Evolutionary conservation across 495 filamentous ascomycete genomes (phyloP), one percentile per base, ranked within the genome.

Genomic region (Sporormia fimetaria): DNA sequence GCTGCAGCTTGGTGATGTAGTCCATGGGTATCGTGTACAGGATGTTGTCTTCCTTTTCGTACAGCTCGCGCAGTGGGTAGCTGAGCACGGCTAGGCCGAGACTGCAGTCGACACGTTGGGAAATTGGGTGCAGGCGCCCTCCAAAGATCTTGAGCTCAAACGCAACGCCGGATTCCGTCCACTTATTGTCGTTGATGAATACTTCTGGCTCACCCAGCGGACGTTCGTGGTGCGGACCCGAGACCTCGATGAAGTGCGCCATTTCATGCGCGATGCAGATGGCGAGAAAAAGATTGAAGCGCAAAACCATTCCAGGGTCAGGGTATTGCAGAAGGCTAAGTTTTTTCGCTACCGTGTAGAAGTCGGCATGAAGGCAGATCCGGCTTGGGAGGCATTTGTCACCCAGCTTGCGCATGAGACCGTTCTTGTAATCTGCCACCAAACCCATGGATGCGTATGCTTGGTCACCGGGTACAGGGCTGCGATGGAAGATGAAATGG

Each of bases 281-380:
- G 15, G 55, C 55, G 11, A 57, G 38, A 24, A 55, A 55, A 11
- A 57, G 52, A 28, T 55, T 57, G 44, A 57, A 57, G 2, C 55
- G 43, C 14, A 57, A 28, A 0, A 57, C 55, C 55, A 57, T 55
- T 3, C 47, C 52, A 17, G 47, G 55, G 24, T 57, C 55, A 6
- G 52, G 51, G 21, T 57, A 55, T 23, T 50, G 48, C 2, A 57
- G 33, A 5, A 47, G 11, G 17, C 47, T 53, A 7, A 57, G 37
- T 15, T 53, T 47, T 36, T 52, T 52, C 12, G 55, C 55, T n/a
- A 52, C 55, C 3, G 55, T 57, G 35, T 55, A 57, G 34, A 57
- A 57, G 40, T 57, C 55, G 6, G 55, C 40, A 32, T 57, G 55
- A 1, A 57, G 47, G 24, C 51, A 55, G 23, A 57, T 47, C 18